These are phyloP conservation scores for Penicillium manginii DNA, from an alignment of 495 filamentous ascomycete species.

Conservation along the genomic window DNA sequence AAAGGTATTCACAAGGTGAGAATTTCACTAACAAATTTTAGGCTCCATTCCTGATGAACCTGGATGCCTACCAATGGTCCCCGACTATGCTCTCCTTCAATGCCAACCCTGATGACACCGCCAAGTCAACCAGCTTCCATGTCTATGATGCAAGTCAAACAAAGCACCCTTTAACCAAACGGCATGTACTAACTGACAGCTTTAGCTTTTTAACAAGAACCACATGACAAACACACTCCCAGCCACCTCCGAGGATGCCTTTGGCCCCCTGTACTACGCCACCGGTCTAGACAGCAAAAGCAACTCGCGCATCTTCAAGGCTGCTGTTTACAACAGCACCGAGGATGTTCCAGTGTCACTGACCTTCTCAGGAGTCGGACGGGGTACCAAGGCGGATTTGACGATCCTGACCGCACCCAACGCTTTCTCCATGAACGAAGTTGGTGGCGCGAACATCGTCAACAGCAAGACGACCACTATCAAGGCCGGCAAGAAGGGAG, in stretches of 20 bases:
- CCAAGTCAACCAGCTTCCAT: constrained; percentile 49
- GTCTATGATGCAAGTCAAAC: constrained; percentile 33
- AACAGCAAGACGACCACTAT: constrained; percentile 46
- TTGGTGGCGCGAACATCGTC: constrained; percentile 46
- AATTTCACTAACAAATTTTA: constrained; percentile 17
- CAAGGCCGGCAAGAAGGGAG: constrained; percentile 46
- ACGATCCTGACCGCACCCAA: constrained; percentile 60
- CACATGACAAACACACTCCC: constrained; percentile 50
- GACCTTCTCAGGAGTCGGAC: constrained; percentile 55
- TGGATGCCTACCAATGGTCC: constrained; percentile 52
- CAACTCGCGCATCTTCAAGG: constrained; percentile 58
- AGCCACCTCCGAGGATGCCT: constrained; percentile 36
- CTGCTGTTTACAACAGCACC: constrained; percentile 69
- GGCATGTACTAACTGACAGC: neutral
- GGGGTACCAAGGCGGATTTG: constrained; percentile 53
- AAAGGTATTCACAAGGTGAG: constrained; percentile 6
- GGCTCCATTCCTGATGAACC: constrained; percentile 53
- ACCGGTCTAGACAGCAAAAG: constrained; percentile 36
- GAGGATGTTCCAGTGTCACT: constrained; percentile 50
- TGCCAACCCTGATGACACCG: constrained; percentile 42
- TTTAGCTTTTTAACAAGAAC: constrained; percentile 45
- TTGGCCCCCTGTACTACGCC: constrained; percentile 52
- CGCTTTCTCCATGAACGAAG: constrained; percentile 42
- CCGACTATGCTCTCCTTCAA: constrained; percentile 51
- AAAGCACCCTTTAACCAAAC: neutral